Conservation (phyloP, 805 yeast species). For the Candida sphagnicola region DNA sequence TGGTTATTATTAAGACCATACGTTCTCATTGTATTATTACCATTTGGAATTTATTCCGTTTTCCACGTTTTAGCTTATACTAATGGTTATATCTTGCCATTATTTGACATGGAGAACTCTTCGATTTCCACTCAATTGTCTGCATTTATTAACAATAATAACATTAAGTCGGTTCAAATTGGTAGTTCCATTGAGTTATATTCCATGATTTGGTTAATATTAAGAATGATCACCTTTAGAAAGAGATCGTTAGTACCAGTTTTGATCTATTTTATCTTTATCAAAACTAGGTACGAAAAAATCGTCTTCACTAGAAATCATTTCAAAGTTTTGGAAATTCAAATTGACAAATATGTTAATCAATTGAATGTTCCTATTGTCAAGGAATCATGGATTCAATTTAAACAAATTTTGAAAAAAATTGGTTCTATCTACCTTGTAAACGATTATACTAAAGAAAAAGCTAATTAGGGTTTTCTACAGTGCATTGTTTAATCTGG, state of each 20-base stretch:
- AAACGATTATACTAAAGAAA: conserved; percentile 35
- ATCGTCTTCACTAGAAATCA: conserved; percentile 68
- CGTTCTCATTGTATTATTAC: conserved; percentile 58
- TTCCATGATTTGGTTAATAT: conserved; percentile 42
- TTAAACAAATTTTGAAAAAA: conserved; percentile 28
- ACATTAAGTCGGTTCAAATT: conserved; percentile 34
- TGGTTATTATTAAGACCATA: conserved; percentile 49
- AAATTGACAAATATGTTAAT: conserved; percentile 29
- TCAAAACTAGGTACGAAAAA: conserved; percentile 74
- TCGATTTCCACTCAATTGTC: conserved; percentile 37
- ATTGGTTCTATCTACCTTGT: conserved; percentile 27
- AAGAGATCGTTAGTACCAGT: conserved; percentile 60
- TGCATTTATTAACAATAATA: conserved; percentile 30
- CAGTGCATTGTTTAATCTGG: not conserved
- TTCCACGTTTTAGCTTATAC: conserved; percentile 79
- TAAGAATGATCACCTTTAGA: conserved; percentile 58
- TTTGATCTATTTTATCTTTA: conserved; percentile 53
- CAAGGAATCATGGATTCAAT: conserved; percentile 34
- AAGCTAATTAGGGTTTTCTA: conserved; percentile 4
- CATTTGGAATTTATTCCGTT: conserved; percentile 71
- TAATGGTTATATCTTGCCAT: conserved; percentile 64
- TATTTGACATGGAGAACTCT: conserved; percentile 35
- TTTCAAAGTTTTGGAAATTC: conserved; percentile 64
- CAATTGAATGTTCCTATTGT: conserved; percentile 24
- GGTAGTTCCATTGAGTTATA: conserved; percentile 36